A percentile compares a stretch with the other conserved stretches of the same genome.
phyloP scores from a whole-genome alignment of 2,329 filamentous ascomycete genomes.

The Fusarium bulbicola region DNA sequence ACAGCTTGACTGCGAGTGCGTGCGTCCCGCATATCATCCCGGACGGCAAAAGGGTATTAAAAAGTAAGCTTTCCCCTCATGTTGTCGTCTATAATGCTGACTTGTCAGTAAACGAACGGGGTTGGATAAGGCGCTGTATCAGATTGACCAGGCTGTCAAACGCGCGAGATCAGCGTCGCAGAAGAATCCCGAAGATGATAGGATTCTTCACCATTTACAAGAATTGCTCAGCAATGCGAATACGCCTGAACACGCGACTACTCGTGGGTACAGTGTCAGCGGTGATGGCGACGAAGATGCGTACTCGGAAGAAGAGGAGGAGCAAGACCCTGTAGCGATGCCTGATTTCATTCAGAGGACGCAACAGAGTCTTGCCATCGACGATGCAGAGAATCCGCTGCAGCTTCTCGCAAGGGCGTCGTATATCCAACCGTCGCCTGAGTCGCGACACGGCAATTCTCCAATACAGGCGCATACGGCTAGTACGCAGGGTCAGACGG shows the following conservation, averaged over 20 bases:
- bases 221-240: constrained; percentile 49
- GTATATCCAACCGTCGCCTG: constrained; percentile 67
- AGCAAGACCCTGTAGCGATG: constrained; percentile 37
- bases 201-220: constrained; percentile 55
- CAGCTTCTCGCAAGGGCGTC: constrained; percentile 78
- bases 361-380: constrained; percentile 67
- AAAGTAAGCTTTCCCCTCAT: constrained; percentile 62
- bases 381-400: constrained; percentile 79
- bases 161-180: constrained; percentile 58
- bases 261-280: constrained; percentile 25
- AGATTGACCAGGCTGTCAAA: constrained; percentile 75
- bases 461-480: constrained; percentile 38
- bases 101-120: constrained; percentile 73
- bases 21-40: constrained; percentile 77
- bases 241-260: constrained; percentile 27
- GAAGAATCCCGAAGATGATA: constrained; percentile 55
- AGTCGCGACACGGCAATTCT: constrained; percentile 42
- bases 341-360: constrained; percentile 43
- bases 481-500: constrained; percentile 36
- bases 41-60: constrained; percentile 80
- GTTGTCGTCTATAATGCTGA: neutral
- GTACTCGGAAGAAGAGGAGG: constrained; percentile 47
- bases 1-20: constrained; percentile 67
- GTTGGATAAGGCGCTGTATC: constrained; percentile 76
- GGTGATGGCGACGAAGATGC: constrained; percentile 42